Conservation (phyloP, 257 asterid species). For the Perilla frutescens region DNA sequence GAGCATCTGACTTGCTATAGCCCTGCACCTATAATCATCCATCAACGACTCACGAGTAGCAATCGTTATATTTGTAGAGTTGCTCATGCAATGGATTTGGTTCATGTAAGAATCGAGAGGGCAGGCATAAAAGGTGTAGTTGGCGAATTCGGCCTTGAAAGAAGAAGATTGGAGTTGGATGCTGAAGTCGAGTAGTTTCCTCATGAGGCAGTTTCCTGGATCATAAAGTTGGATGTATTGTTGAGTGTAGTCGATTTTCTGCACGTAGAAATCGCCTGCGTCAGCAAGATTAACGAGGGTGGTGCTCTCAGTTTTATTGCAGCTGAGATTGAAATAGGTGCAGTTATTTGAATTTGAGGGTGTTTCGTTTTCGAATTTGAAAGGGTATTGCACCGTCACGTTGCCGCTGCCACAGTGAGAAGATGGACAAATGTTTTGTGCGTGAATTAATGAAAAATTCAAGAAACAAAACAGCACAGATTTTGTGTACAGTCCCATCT, state of each 20-base stretch:
- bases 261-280: slow-evolving; percentile 34
- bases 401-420: slow-evolving; percentile 30
- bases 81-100: slow-evolving; percentile 36
- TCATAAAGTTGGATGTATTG: slow-evolving; percentile 32
- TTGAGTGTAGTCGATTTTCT: slow-evolving; percentile 17
- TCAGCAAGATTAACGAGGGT: slow-evolving; percentile 19
- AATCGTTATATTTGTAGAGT: slow-evolving; percentile 21
- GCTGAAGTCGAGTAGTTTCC: slow-evolving; percentile 35
- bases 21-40: slow-evolving; percentile 10
- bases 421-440: slow-evolving; percentile 9
- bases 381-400: slow-evolving; percentile 31
- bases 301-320: not conserved
- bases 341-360: slow-evolving; percentile 25
- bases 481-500: slow-evolving; percentile 22
- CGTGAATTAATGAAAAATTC: not conserved
- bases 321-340: slow-evolving; percentile 33
- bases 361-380: slow-evolving; percentile 20
- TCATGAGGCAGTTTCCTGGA: slow-evolving; percentile 36
- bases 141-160: slow-evolving; percentile 1
- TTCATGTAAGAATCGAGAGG: not conserved
- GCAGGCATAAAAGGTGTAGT: slow-evolving; percentile 31
- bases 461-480: slow-evolving; percentile 23
- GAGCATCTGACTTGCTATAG: slow-evolving; percentile 12
- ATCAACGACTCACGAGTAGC: not conserved
- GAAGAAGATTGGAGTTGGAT: slow-evolving; percentile 33